Percentiles rank a stretch among this genome's conserved stretches.
phyloP scores from a whole-genome alignment of 495 filamentous ascomycete species.

The Lasiosphaeria hispida region DNA sequence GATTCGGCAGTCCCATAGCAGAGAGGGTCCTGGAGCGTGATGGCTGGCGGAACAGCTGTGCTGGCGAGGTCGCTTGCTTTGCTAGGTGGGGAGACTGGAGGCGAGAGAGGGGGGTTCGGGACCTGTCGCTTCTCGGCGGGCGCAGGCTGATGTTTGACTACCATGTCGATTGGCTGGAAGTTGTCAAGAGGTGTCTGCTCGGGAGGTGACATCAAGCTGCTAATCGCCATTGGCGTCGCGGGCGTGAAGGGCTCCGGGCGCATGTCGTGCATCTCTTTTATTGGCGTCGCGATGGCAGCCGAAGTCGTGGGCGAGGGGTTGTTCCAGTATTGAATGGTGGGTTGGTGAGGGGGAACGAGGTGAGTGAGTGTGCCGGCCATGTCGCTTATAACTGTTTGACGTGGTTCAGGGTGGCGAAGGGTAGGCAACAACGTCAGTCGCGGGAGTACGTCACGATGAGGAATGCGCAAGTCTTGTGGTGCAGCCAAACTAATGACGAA shows the following conservation, averaged over 20 bases:
- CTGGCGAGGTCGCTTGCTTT: conserved; percentile 35
- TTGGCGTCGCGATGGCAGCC: conserved; percentile 16
- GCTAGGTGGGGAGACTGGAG: conserved; percentile 67
- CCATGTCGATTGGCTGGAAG: conserved; percentile 44
- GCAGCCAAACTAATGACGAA: neutral
- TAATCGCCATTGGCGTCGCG: conserved; percentile 36
- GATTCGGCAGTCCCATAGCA: conserved; percentile 54
- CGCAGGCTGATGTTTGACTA: conserved; percentile 34
- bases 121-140: conserved; percentile 33
- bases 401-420: conserved; percentile 20
- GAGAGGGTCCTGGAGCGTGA: conserved; percentile 54
- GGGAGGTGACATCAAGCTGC: conserved; percentile 75
- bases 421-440: conserved; percentile 14
- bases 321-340: neutral
- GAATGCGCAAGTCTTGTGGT: too few relatives aligned
- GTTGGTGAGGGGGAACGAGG: neutral
- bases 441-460: too few relatives aligned
- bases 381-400: conserved; percentile 20
- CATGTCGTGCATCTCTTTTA: conserved; percentile 15
- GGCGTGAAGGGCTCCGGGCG: neutral
- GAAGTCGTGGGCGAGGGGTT: neutral
- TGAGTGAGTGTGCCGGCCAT: conserved; percentile 12
- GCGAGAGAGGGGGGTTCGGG: conserved; percentile 60
- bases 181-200: conserved; percentile 61
- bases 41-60: conserved; percentile 43